These are phyloP conservation scores for Suillus variegatus DNA, from an alignment of 768 basidiomycete genomes.

Conservation along the genomic window DNA sequence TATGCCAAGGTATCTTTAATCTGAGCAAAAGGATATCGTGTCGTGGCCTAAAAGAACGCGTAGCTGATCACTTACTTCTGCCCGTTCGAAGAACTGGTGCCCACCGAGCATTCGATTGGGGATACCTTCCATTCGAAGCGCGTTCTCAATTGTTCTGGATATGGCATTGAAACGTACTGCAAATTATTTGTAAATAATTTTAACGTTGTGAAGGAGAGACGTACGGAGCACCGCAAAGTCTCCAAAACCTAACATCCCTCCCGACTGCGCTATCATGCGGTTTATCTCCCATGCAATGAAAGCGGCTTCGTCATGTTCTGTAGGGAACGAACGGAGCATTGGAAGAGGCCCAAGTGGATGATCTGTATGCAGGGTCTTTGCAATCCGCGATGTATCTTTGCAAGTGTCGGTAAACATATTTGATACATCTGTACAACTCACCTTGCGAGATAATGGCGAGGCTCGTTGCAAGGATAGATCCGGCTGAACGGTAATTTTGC, in stretches of 20 bases:
- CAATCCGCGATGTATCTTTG: conserved; percentile 72
- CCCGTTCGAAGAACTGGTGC: conserved; percentile 84
- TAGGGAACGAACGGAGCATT: conserved; percentile 50
- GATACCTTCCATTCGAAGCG: conserved; percentile 77
- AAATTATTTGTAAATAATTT: conserved; percentile 1
- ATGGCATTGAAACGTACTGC: conserved; percentile 84
- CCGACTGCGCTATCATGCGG: conserved; percentile 70
- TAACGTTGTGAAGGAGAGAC: conserved; percentile 26
- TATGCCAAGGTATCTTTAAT: conserved; percentile 84
- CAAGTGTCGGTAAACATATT: not conserved
- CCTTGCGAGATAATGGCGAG: conserved; percentile 85
- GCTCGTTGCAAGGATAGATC: conserved; percentile 68
- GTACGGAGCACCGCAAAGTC: conserved; percentile 85
- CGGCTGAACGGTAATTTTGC: conserved; percentile 86
- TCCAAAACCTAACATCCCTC: conserved; percentile 66
- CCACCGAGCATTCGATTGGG: conserved; percentile 77
- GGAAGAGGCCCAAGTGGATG: conserved; percentile 65
- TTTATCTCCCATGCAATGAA: conserved; percentile 82
- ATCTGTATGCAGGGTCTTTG: conserved; percentile 70
- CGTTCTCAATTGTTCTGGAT: conserved; percentile 72
- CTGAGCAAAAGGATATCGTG: conserved; percentile 31
- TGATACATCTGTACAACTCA: conserved; percentile 24
- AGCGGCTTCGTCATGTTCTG: conserved; percentile 64
- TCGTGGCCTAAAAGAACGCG: not conserved
- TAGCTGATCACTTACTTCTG: conserved; percentile 52